Base-by-base conservation (phyloP, 345 rosid genomes). In the Linum tenue region DNA sequence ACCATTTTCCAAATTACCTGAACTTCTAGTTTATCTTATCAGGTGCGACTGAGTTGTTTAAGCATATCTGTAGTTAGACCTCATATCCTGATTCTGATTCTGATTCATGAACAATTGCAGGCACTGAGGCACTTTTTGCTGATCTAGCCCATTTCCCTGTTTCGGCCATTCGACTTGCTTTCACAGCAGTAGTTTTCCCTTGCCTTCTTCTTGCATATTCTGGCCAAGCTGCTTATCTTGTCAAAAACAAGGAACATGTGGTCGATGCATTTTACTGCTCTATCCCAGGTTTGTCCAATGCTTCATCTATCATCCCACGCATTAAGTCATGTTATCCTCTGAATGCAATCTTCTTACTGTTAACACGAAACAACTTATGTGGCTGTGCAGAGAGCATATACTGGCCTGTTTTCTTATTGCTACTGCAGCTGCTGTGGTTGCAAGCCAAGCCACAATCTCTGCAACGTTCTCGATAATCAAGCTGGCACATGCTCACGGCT, bases 381-480 rank as follows among this genome's bases (percentile, higher is more conserved):
- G 16, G 35, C 53, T 60, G 7, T 60, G 60, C 65, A 68, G 60
- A 60, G 39, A 15, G 42, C 36, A 69, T 62, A 39, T 42, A 61
- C 42, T 69, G 72, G 72, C 67, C 72, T 51, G 56, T 56, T 10
- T 69, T n/a, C 7, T 69, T 8, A 58, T 56, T 56, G 69, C 69
- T 17, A 70, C 69, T 59, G 74, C 65, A 31, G 69, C 74, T 51
- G 74, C 74, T 59, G 64, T 70, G 42, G 65, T 64, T 51, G 73
- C 69, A n/a, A 70, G 73, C 48, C 74, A 65, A 59, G 74, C 69
- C 59, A 70, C 74, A 50, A 70, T 70, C 53, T 70, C 37, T 48
- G 74, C 74, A 31, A 59, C 65, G n/a, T 70, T 65, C 50, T 59
- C 74, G 4, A 35, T 65, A 39, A 59, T 65, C 74, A 70, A 70